phyloP scores from a whole-genome alignment of 371 early-diverging fungal species.

The Phascolomyces articulosus region DNA sequence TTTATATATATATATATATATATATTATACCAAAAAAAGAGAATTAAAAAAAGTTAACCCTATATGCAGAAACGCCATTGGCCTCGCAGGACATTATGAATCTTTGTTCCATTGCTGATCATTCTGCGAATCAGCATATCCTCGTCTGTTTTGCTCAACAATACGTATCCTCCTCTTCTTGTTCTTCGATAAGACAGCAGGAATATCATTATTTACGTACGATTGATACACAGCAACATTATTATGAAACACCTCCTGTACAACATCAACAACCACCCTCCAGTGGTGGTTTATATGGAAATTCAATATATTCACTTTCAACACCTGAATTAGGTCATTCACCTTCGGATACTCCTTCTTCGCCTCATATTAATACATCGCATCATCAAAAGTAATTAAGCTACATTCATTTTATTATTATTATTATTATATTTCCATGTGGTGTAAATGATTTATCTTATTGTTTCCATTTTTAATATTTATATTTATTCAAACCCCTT shows the following conservation, averaged over 20 bases:
- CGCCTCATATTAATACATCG: slow-evolving; percentile 3
- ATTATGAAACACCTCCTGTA: too few species aligned
- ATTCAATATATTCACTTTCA: slow-evolving; percentile 18
- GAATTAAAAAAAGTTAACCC: background rate
- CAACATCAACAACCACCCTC: slow-evolving; percentile 3
- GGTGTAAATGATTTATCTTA: background rate
- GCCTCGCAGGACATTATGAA: slow-evolving; percentile 34
- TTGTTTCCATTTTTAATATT: background rate
- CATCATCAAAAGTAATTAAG: background rate
- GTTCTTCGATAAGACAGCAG: background rate
- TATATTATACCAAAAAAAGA: background rate
- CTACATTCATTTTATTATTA: too few species aligned
- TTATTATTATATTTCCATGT: too few species aligned
- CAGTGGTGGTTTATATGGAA: slow-evolving; percentile 9
- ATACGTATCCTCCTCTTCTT: background rate
- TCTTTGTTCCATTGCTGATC: slow-evolving; percentile 47
- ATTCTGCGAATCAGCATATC: slow-evolving; percentile 43
- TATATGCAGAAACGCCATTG: slow-evolving; percentile 30
- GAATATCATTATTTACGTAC: slow-evolving; percentile 10
- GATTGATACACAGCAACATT: background rate
- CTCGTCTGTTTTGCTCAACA: slow-evolving; percentile 25
- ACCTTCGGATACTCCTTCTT: slow-evolving; percentile 27
- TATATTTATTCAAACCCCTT: background rate
- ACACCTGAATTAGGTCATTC: slow-evolving; percentile 50
- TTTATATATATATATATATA: too few species aligned